Conservation (phyloP, 2,329 filamentous ascomycete species). For the Paramyrothecium sp. region DNA sequence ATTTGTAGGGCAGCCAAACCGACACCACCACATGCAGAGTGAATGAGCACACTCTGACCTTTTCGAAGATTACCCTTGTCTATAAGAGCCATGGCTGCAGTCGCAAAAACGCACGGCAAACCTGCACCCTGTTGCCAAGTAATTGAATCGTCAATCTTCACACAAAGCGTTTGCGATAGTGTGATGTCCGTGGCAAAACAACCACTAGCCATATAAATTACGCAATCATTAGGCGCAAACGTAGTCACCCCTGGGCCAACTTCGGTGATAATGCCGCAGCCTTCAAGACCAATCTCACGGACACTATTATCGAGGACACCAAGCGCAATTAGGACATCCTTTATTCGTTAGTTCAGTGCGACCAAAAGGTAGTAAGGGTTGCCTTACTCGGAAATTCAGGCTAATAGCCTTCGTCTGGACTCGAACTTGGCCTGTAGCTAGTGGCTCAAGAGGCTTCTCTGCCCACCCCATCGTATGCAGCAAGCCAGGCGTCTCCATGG, state of each 20-base stretch:
- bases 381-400: background rate
- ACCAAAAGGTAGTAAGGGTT: too few relatives aligned
- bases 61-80: background rate
- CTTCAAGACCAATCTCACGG: background rate
- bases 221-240: background rate
- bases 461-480: background rate
- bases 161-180: background rate
- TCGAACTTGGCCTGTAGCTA: too few relatives aligned
- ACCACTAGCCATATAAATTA: background rate
- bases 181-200: background rate
- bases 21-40: slow-evolving; percentile 29
- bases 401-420: background rate
- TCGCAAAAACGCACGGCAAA: background rate
- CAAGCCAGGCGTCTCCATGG: too few relatives aligned
- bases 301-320: background rate
- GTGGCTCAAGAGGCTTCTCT: too few relatives aligned
- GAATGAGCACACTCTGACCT: slow-evolving; percentile 28
- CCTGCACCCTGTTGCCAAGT: background rate
- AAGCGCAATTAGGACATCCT: background rate
- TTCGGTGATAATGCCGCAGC: background rate
- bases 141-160: background rate
- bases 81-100: background rate
- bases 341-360: background rate
- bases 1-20: slow-evolving; percentile 30
- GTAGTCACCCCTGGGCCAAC: background rate